Base-by-base conservation (phyloP, 139 green algal species). In the Zygnema circumcarinatum region DNA sequence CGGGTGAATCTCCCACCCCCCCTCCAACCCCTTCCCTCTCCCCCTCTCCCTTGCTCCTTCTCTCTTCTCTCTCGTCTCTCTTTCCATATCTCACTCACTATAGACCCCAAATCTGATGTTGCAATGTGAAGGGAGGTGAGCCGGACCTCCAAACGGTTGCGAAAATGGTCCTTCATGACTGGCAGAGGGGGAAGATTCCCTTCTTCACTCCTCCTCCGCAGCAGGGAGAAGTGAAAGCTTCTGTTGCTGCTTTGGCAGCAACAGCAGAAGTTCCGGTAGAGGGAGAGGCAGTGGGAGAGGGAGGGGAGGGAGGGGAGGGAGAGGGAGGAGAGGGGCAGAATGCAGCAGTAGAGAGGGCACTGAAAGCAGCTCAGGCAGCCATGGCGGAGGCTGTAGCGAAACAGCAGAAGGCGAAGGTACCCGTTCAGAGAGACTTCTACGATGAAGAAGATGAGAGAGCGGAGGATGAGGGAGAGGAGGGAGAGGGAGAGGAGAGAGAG, bases 81-180 rank as follows among this genome's bases (percentile, higher is more conserved):
- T n/a, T n/a, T n/a, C n/a, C n/a, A n/a, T n/a, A n/a, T n/a, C n/a
- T n/a, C n/a, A n/a, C n/a, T n/a, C n/a, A n/a, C n/a, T n/a, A n/a
- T n/a, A n/a, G n/a, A n/a, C n/a, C n/a, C n/a, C n/a, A n/a, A n/a
- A n/a, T n/a, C n/a, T n/a, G n/a, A n/a, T n/a, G n/a, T n/a, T n/a
- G n/a, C n/a, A 78, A 7, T 41, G 7, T 41, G 2, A 42, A 94
- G 76, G 94, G 96, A 20, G 97, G 97, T 2, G 97, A 99, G 73
- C 92, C 97, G 2, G 97, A 99, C 92, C 89, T 98, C 41, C 97
- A 98, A 86, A 98, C 96, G 22, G 96, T 95, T 0, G 96, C 96
- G 0, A 95, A 96, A 76, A 98, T 98, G 94, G 93, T 99, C 81
- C 94, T 99, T 35, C 93, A 96, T 76, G 97, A 99, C 92, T 99